Percentiles rank a stretch among this genome's conserved stretches.
phyloP scores from a whole-genome alignment of 345 rosid genomes.

The Isatis tinctoria region DNA sequence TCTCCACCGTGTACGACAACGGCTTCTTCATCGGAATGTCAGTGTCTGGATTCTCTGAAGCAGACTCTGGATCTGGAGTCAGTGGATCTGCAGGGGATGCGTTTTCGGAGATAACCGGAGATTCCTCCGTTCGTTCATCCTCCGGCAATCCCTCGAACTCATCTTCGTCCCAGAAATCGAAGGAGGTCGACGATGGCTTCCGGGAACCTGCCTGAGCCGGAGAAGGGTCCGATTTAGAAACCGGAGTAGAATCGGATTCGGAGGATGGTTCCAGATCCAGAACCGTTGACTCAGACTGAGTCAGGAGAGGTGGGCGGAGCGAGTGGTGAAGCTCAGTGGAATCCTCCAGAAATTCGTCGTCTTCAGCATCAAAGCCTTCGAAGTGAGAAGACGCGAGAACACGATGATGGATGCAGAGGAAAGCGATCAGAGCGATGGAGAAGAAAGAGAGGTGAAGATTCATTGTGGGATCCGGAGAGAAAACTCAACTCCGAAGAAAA shows the following conservation, averaged over 20 bases:
- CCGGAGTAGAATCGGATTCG: conserved; percentile 27
- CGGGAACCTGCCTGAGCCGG: not conserved
- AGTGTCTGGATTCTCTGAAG: conserved; percentile 12
- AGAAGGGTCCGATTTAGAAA: conserved; percentile 26
- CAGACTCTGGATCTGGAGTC: conserved; percentile 31
- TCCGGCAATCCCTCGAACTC: conserved; percentile 90
- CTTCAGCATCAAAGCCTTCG: conserved; percentile 97
- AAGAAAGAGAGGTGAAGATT: conserved; percentile 15
- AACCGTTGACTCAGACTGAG: conserved; percentile 45
- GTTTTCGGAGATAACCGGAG: conserved; percentile 27
- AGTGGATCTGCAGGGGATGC: conserved; percentile 24
- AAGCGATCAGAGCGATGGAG: conserved; percentile 34
- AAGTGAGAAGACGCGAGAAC: conserved; percentile 65
- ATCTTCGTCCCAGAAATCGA: conserved; percentile 95
- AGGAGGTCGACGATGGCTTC: conserved; percentile 39
- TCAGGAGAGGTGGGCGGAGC: conserved; percentile 53
- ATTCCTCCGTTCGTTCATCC: conserved; percentile 14
- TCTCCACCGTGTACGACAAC: conserved; percentile 57
- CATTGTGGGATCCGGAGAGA: conserved; percentile 23
- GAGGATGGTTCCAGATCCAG: conserved; percentile 26
- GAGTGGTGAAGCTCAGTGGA: conserved; percentile 39
- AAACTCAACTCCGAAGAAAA: not conserved
- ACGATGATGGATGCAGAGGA: conserved; percentile 15
- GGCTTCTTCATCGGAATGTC: conserved; percentile 26
- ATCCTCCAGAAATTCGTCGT: conserved; percentile 47